Conservation (phyloP, 1,139 yeast genomes). For the Hansenula sp. region DNA sequence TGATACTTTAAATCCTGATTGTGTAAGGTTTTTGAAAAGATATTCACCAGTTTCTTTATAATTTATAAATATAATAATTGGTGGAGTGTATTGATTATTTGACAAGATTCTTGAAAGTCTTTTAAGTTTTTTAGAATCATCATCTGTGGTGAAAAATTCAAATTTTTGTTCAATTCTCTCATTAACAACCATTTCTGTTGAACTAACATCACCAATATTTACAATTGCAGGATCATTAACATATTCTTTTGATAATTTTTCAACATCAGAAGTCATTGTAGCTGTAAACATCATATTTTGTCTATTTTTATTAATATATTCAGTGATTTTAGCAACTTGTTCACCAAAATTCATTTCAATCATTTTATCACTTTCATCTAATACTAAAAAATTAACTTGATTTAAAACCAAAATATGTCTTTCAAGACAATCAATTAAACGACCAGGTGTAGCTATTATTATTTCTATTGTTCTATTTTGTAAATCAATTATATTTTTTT, state of each 20-base stretch:
- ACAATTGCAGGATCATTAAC: constrained; percentile 59
- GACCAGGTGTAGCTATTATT: constrained; percentile 91
- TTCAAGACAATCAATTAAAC: constrained; percentile 77
- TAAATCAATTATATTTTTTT: constrained; percentile 60
- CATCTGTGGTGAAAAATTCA: constrained; percentile 36
- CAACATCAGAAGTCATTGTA: constrained; percentile 77
- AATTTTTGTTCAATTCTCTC: constrained; percentile 68
- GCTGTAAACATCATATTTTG: constrained; percentile 92
- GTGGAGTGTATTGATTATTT: constrained; percentile 34
- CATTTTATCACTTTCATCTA: constrained; percentile 96
- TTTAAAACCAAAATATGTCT: constrained; percentile 55
- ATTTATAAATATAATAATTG: constrained; percentile 79
- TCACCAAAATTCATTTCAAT: constrained; percentile 92
- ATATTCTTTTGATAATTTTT: constrained; percentile 58
- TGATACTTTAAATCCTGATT: constrained; percentile 46
- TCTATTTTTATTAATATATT: constrained; percentile 26
- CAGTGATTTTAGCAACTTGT: constrained; percentile 54
- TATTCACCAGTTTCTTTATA: constrained; percentile 69
- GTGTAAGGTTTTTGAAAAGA: constrained; percentile 45
- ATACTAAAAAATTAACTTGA: constrained; percentile 63
- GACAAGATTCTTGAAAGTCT: constrained; percentile 32
- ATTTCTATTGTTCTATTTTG: constrained; percentile 65
- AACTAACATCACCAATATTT: constrained; percentile 56
- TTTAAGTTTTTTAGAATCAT: constrained; percentile 33
- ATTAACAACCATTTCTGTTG: constrained; percentile 24